Evolutionary conservation across 768 basidiomycete genomes (phyloP).

Genomic region (Auricularia heimuer): DNA sequence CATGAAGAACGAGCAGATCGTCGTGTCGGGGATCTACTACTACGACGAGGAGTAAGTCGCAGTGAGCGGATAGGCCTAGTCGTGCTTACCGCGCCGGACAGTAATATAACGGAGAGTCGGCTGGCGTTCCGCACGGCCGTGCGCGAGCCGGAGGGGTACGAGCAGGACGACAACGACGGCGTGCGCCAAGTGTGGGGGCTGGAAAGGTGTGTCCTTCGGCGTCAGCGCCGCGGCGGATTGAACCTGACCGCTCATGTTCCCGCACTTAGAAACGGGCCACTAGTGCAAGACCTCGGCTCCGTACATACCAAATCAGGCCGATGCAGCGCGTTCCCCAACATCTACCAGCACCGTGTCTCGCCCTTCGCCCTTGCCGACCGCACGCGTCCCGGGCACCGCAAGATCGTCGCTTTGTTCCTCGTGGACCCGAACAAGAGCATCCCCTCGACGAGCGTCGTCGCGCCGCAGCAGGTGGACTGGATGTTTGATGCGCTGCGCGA

Average conservation of each 20-base stretch:
- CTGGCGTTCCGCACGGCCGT: conserved; percentile 44
- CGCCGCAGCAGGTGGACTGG: conserved; percentile 44
- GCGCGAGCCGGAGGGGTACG: conserved; percentile 33
- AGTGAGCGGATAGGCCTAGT: too few species aligned
- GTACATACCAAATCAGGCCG: conserved; percentile 26
- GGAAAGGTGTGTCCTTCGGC: conserved; percentile 34
- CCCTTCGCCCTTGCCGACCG: conserved; percentile 32
- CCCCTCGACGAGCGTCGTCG: conserved; percentile 33
- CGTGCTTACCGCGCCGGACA: conserved; percentile 11
- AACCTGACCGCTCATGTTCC: neutral
- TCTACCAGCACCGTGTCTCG: conserved; percentile 33
- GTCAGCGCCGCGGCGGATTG: conserved; percentile 8
- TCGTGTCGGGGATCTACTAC: conserved; percentile 36
- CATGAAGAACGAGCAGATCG: conserved; percentile 43
- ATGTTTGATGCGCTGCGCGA: conserved; percentile 25
- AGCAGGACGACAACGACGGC: conserved; percentile 36
- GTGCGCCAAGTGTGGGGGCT: conserved; percentile 43
- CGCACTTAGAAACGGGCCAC: neutral
- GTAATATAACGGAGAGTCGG: conserved; percentile 32
- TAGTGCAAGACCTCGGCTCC: conserved; percentile 29
- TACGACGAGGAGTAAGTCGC: conserved; percentile 26
- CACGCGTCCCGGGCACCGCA: conserved; percentile 32
- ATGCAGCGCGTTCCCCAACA: conserved; percentile 43
- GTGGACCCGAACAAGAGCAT: conserved; percentile 27
- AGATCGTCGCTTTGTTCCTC: conserved; percentile 37